Evolutionary conservation across 169 alveolate species (phyloP).

Genomic region (Theileria sp.): DNA sequence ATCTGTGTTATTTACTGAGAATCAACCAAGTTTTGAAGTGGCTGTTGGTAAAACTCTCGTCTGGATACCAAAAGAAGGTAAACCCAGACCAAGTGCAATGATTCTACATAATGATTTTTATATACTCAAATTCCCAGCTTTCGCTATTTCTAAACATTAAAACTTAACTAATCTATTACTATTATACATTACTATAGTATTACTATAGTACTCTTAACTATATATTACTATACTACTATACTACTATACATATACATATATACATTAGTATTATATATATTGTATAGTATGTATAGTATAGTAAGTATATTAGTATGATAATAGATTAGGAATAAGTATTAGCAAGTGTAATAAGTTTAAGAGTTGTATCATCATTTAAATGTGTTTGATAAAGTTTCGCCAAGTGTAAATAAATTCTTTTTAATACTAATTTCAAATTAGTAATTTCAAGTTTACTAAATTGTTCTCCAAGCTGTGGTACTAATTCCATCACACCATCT

Average conservation of each 20-base stretch:
- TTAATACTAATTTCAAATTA: not conserved
- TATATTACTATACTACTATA: not conserved
- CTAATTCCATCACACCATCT: not conserved
- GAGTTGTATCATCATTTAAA: not conserved
- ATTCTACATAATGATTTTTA: too few species aligned
- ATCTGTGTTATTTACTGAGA: too few species aligned
- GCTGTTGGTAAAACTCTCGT: too few species aligned
- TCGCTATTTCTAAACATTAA: too few species aligned
- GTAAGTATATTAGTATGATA: too few species aligned
- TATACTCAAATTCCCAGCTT: too few species aligned
- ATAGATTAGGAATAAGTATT: not conserved
- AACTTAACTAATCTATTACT: too few species aligned
- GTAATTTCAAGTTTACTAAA: not conserved
- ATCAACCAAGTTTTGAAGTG: too few species aligned
- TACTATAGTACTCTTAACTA: too few species aligned
- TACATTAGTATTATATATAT: not conserved
- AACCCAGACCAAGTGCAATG: too few species aligned
- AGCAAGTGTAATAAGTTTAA: not conserved
- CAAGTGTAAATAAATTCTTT: not conserved
- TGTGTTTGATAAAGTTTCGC: not conserved
- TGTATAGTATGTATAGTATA: not conserved
- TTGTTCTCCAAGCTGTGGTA: not conserved
- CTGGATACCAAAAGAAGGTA: too few species aligned
- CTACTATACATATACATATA: not conserved
- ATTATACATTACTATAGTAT: too few species aligned